Conservation (phyloP, 768 basidiomycete species). For the Phylloporus arenicola region DNA sequence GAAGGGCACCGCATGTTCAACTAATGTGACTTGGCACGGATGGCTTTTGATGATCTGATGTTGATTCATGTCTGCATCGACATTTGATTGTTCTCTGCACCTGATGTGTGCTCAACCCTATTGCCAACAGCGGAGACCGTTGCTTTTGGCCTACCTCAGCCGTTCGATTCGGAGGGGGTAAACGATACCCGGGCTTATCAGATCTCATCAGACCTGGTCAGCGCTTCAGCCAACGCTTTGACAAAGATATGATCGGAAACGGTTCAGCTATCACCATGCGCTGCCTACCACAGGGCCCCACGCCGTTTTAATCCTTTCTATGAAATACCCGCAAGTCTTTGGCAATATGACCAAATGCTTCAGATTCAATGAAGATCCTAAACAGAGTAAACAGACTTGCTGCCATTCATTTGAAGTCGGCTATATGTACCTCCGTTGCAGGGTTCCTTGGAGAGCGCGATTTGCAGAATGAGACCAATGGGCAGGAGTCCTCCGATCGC, state of each 20-base stretch:
- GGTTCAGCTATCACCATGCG: background rate
- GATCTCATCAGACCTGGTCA: background rate
- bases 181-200: background rate
- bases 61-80: background rate
- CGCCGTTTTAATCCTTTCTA: background rate
- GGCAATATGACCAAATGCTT: background rate
- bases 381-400: background rate
- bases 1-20: background rate
- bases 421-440: background rate
- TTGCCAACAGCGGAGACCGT: background rate
- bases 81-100: background rate
- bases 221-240: background rate
- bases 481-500: background rate
- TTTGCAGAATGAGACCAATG: background rate
- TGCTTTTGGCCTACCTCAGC: background rate
- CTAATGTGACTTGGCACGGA: background rate
- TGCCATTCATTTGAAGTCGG: background rate
- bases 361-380: background rate
- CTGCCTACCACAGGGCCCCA: background rate
- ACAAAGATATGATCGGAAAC: background rate
- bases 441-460: background rate
- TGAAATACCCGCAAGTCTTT: background rate
- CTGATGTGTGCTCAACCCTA: background rate
- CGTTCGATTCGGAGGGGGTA: background rate
- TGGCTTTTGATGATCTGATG: conserved; percentile 9